Evolutionary conservation across 371 early-diverging fungal genomes (phyloP).

Genomic region (Actinomortierella ambigua): DNA sequence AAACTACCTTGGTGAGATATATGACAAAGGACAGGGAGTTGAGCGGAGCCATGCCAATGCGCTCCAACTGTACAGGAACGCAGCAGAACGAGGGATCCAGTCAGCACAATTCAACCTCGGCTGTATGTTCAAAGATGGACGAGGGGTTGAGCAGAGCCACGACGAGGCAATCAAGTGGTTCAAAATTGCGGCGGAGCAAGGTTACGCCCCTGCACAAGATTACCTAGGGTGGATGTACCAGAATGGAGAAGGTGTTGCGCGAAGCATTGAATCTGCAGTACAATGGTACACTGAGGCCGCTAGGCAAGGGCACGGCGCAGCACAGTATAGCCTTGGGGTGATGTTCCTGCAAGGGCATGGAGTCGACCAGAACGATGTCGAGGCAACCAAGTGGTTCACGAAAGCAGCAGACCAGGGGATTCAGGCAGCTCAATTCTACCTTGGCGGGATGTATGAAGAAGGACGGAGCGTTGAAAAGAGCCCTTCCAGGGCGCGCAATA

Average conservation of each 20-base stretch:
- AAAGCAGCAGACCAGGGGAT: constrained; percentile 76
- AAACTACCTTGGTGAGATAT: constrained; percentile 81
- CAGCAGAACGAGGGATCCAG: constrained; percentile 61
- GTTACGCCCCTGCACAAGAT: constrained; percentile 83
- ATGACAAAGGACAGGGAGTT: constrained; percentile 85
- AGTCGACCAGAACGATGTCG: constrained; percentile 75
- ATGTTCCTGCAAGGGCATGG: constrained; percentile 89
- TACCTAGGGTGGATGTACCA: constrained; percentile 79
- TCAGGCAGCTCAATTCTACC: constrained; percentile 74
- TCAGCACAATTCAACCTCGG: constrained; percentile 83
- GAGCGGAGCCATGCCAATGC: constrained; percentile 62
- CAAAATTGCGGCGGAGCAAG: constrained; percentile 64
- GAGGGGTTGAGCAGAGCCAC: constrained; percentile 65
- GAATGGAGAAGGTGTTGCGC: constrained; percentile 73
- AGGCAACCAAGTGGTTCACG: constrained; percentile 74
- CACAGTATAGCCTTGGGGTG: constrained; percentile 81
- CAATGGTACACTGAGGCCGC: constrained; percentile 76
- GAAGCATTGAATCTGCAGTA: constrained; percentile 64
- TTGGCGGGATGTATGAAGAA: constrained; percentile 83
- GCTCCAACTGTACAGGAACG: constrained; percentile 72
- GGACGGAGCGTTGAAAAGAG: constrained; percentile 76
- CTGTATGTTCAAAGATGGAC: constrained; percentile 81
- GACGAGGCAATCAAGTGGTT: constrained; percentile 73
- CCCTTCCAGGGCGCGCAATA: too few relatives aligned
- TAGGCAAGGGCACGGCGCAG: constrained; percentile 71